Evolutionary conservation across 108 stramenopile genomes (phyloP).

Genomic region (Nannochloropsis salina): DNA sequence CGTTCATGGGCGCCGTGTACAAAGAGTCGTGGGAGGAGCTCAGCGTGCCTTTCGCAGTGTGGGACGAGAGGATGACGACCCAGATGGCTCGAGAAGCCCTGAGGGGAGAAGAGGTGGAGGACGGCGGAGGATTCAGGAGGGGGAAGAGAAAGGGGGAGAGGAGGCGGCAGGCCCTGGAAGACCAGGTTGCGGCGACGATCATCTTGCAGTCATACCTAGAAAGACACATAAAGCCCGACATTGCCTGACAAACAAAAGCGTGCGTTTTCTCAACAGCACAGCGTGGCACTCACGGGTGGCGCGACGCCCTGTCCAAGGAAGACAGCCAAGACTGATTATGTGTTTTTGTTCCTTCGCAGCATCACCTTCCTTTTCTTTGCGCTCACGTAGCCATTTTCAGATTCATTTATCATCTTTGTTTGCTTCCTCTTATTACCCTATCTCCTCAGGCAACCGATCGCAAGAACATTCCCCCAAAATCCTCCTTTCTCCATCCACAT

Average conservation of each 20-base stretch:
- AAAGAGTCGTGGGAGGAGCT: not conserved
- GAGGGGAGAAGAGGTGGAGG: not conserved
- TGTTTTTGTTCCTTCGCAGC: too few species aligned
- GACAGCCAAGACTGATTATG: too few species aligned
- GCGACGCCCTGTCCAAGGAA: too few species aligned
- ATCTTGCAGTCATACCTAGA: not conserved
- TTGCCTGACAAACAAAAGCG: not conserved
- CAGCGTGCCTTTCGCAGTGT: not conserved
- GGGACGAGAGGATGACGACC: not conserved
- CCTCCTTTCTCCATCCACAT: not conserved
- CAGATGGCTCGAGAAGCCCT: not conserved
- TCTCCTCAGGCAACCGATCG: too few species aligned
- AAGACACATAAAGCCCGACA: not conserved
- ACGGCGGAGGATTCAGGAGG: not conserved
- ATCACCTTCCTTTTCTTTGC: too few species aligned
- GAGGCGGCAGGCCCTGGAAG: not conserved
- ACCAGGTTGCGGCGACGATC: not conserved
- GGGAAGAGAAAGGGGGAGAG: constrained; percentile 2
- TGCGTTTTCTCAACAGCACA: too few species aligned
- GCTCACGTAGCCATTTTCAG: too few species aligned
- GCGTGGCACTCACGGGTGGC: too few species aligned
- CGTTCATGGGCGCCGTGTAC: not conserved
- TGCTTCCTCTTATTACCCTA: too few species aligned
- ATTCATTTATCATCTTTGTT: too few species aligned
- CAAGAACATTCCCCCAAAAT: too few species aligned